phyloP scores from a whole-genome alignment of 2,329 filamentous ascomycete species.

The Aspergillus sp. region DNA sequence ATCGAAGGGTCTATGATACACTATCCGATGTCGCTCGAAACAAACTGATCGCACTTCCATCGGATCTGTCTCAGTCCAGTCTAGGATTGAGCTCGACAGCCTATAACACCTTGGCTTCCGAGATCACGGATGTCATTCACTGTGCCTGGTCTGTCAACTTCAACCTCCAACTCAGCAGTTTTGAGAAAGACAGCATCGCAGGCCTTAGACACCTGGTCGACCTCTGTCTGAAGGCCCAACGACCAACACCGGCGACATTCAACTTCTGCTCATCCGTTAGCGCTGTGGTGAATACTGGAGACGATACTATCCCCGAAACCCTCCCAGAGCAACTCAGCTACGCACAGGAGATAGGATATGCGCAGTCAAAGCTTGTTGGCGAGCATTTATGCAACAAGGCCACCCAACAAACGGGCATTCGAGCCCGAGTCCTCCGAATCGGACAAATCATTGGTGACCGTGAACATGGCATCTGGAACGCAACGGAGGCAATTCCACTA shows the following conservation, averaged over 20 bases:
- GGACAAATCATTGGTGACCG: constrained; percentile 30
- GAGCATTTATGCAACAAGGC: constrained; percentile 25
- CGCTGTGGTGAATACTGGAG: constrained; percentile 28
- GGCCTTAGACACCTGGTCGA: constrained; percentile 40
- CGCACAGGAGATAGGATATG: constrained; percentile 38
- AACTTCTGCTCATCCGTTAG: constrained; percentile 46
- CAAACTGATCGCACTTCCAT: constrained; percentile 43
- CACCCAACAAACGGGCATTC: constrained; percentile 8
- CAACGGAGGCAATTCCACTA: constrained; percentile 41
- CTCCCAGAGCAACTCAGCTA: constrained; percentile 24
- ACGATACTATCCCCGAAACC: constrained; percentile 25
- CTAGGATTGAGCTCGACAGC: constrained; percentile 42
- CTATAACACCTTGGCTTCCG: constrained; percentile 35
- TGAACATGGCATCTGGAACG: constrained; percentile 14
- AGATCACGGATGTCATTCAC: constrained; percentile 50
- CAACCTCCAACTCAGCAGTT: constrained; percentile 48
- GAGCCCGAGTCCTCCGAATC: constrained; percentile 24
- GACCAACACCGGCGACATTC: constrained; percentile 31
- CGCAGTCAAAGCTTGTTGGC: constrained; percentile 30
- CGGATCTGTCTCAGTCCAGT: constrained; percentile 38
- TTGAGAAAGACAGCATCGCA: constrained; percentile 46
- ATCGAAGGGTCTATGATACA: constrained; percentile 25
- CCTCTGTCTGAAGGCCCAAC: constrained; percentile 26
- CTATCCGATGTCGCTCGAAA: constrained; percentile 10
- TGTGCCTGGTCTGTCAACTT: constrained; percentile 61